Evolutionary conservation across 2,329 filamentous ascomycete genomes (phyloP), one percentile per base, ranked within the genome.

Genomic region (Zymoseptoria brevis): DNA sequence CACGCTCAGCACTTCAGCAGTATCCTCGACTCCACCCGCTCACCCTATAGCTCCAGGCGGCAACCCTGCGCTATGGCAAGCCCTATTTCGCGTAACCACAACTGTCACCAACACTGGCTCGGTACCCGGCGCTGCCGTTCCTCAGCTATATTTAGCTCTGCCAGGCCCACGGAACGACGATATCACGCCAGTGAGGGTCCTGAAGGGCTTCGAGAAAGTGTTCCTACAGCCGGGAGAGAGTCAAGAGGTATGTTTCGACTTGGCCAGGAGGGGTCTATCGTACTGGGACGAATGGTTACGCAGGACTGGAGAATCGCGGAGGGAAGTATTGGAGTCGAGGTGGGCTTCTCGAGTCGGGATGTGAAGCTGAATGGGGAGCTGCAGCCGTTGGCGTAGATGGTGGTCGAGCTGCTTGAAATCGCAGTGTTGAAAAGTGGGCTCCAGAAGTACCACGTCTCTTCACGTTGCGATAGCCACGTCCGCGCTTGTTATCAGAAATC

Each of bases 281-380:
- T 54, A 61, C 3, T 67, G 65, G 65, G 62, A 96, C 66, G 77
- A n/a, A n/a, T 83, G 0, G 79, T 72, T 1, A 72, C 76, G 16
- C 91, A 96, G 79, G 87, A 96, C 77, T 96, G 92, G 65, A 62
- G 60, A 53, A 55, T 67, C 24, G 62, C 66, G 57, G 59, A 57
- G 48, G 60, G 62, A 13, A 73, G 0, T 65, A 70, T 65, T 60
- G 62, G 52, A 8, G 57, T 75, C 6, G 71, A 67, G 60, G 67
- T 75, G 6, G 74, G 74, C 1, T 69, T 69, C 3, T 75, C 73
- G 55, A 74, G 73, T 60, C 64, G 71, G 21, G 72, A 74, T 61
- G 52, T 73, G 19, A 69, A 62, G 65, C 66, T 65, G 45, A 63
- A 57, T n/a, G 64, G 64, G 16, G 26, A 55, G 4, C 52, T 65